These are phyloP conservation scores for Elongisporangium anandrum DNA, from an alignment of 352 stramenopile genomes.

Conservation along the genomic window DNA sequence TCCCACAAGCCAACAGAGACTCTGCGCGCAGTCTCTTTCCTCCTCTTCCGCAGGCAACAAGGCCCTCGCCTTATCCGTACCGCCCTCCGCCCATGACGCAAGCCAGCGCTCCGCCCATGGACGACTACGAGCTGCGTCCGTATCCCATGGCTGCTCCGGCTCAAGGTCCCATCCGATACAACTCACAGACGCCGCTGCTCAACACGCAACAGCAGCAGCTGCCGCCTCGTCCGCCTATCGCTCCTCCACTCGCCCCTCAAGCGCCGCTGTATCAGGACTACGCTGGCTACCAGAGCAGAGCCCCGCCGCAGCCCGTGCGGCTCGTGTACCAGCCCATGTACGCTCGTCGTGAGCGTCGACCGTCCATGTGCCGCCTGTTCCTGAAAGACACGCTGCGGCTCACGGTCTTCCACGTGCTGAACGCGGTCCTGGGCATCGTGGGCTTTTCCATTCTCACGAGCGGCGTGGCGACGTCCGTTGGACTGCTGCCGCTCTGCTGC, in stretches of 20 bases:
- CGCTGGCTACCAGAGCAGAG: background rate
- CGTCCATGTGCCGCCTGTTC: background rate
- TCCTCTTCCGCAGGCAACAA: background rate
- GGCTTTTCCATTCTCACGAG: constrained; percentile 52
- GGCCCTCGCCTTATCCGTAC: background rate
- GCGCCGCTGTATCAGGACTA: background rate
- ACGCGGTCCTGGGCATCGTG: constrained; percentile 40
- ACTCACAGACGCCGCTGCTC: background rate
- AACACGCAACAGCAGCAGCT: background rate
- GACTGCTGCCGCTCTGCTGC: constrained; percentile 60
- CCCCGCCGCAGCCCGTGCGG: background rate
- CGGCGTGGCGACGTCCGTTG: constrained; percentile 39
- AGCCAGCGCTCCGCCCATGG: background rate
- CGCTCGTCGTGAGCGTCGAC: background rate
- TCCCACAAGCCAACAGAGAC: background rate
- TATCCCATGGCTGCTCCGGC: background rate
- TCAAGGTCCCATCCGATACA: background rate
- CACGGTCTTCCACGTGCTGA: constrained; percentile 50
- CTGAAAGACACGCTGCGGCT: constrained; percentile 1
- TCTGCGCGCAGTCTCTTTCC: background rate
- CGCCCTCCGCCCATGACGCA: background rate
- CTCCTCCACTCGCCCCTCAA: background rate
- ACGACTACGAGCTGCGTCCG: background rate
- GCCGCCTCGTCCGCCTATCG: background rate
- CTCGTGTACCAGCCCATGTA: background rate